Conservation (phyloP, 768 basidiomycete genomes). For the Amanita inopinata region DNA sequence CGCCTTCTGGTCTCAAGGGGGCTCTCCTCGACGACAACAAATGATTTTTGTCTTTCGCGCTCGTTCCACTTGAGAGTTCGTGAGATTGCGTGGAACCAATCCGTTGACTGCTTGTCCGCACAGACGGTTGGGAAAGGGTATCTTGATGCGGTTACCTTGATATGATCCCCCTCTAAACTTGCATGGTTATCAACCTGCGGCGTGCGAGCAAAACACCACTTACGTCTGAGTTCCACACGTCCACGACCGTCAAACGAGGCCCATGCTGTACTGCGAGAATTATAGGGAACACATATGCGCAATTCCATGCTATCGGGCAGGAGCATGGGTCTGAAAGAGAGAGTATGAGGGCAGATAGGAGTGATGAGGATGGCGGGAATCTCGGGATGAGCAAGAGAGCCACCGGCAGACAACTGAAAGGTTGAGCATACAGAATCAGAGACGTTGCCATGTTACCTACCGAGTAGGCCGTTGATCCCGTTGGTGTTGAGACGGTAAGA, state of each 20-base stretch:
- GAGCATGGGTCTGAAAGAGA: conserved; percentile 98
- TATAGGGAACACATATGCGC: conserved; percentile 97
- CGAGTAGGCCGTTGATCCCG: conserved; percentile 97
- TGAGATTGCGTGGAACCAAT: conserved; percentile 98
- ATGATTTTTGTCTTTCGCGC: conserved; percentile 95
- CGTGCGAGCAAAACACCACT: conserved; percentile 21
- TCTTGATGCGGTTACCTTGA: conserved; percentile 94
- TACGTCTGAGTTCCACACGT: conserved; percentile 90
- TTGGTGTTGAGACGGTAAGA: conserved; percentile 90
- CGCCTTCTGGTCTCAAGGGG: conserved; percentile 33
- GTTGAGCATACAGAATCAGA: conserved; percentile 10
- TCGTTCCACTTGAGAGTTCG: conserved; percentile 99
- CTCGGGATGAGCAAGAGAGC: conserved; percentile 95
- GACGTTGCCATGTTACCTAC: conserved; percentile 34
- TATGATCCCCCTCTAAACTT: conserved; percentile 94
- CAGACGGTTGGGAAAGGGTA: conserved; percentile 99
- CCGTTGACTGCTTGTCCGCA: conserved; percentile 93
- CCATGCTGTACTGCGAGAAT: conserved; percentile 97
- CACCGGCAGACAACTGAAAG: conserved; percentile 80
- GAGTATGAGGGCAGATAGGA: conserved; percentile 96
- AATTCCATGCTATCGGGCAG: conserved; percentile 98
- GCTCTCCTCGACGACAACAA: conserved; percentile 89
- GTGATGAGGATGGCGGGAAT: conserved; percentile 95
- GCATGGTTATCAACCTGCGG: too few relatives aligned
- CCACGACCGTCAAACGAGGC: conserved; percentile 97